These are phyloP conservation scores for Coniochaeta hoffmannii DNA, from an alignment of 2,329 filamentous ascomycete species.

Conservation along the genomic window DNA sequence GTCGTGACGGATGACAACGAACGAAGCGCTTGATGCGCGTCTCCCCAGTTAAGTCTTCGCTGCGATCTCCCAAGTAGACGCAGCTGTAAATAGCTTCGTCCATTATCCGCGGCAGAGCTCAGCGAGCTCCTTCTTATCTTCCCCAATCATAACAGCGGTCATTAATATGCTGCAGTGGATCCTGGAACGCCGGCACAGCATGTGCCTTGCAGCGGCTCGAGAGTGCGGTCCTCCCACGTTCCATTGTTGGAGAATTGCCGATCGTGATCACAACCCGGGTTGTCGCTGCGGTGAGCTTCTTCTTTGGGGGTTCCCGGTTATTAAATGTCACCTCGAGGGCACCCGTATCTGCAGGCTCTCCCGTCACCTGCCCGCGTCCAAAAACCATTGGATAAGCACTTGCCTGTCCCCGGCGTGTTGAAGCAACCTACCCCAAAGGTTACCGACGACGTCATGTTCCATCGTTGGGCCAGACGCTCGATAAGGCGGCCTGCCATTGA, in stretches of 20 bases:
- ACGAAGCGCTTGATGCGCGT: neutral
- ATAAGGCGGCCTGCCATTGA: no score
- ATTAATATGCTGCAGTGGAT: neutral
- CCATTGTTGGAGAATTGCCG: neutral
- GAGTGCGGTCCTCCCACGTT: neutral
- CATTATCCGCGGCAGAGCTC: neutral
- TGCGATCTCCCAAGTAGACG: neutral
- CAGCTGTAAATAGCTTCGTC: neutral
- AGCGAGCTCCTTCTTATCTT: neutral
- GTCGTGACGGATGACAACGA: neutral
- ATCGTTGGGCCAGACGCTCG: no score
- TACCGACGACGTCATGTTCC: neutral
- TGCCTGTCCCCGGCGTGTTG: neutral
- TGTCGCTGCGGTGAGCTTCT: neutral
- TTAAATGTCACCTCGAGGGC: neutral
- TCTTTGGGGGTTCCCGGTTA: neutral
- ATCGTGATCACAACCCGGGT: neutral
- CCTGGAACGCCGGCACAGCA: neutral
- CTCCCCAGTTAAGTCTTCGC: neutral
- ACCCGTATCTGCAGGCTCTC: neutral
- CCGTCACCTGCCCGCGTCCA: neutral
- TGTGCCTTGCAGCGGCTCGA: constrained; percentile 2
- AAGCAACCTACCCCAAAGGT: neutral
- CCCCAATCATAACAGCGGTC: neutral
- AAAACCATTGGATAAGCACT: neutral